Conservation (phyloP, 495 filamentous ascomycete genomes). For the Chaetomium fimeti region DNA sequence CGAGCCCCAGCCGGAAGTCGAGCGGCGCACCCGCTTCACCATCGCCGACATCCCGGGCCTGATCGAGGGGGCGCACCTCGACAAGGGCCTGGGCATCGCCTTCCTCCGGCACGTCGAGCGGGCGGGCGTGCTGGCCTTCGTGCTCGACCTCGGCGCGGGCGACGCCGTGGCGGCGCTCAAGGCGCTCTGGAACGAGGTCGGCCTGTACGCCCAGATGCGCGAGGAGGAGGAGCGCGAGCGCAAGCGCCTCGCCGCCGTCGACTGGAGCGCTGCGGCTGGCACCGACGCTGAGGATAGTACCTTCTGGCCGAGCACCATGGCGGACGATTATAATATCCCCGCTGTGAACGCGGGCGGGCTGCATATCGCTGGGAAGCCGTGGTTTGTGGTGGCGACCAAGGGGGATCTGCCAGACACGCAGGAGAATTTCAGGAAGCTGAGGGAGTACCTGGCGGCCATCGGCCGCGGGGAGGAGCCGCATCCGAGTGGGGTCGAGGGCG, state of each 20-base stretch:
- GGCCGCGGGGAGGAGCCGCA: constrained; percentile 59
- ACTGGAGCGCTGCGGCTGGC: constrained; percentile 40
- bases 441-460: constrained; percentile 63
- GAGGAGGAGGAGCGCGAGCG: constrained; percentile 57
- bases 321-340: constrained; percentile 37
- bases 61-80: constrained; percentile 84
- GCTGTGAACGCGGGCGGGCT: constrained; percentile 41
- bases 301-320: constrained; percentile 36
- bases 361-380: constrained; percentile 81
- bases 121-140: constrained; percentile 87
- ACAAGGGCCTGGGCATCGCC: constrained; percentile 85
- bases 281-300: constrained; percentile 20
- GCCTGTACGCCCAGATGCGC: constrained; percentile 76
- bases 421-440: constrained; percentile 68
- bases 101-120: constrained; percentile 95
- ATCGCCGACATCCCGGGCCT: constrained; percentile 95
- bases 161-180: constrained; percentile 76
- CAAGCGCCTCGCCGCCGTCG: constrained; percentile 44
- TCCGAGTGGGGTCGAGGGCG: constrained; percentile 65
- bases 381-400: constrained; percentile 97
- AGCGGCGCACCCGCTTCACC: constrained; percentile 72
- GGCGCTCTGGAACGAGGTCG: constrained; percentile 83
- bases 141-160: constrained; percentile 78
- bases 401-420: constrained; percentile 79
- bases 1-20: constrained; percentile 38